These are phyloP conservation scores for Colletotrichum graminicola DNA, from an alignment of 2,329 filamentous ascomycete species.

Conservation along the genomic window DNA sequence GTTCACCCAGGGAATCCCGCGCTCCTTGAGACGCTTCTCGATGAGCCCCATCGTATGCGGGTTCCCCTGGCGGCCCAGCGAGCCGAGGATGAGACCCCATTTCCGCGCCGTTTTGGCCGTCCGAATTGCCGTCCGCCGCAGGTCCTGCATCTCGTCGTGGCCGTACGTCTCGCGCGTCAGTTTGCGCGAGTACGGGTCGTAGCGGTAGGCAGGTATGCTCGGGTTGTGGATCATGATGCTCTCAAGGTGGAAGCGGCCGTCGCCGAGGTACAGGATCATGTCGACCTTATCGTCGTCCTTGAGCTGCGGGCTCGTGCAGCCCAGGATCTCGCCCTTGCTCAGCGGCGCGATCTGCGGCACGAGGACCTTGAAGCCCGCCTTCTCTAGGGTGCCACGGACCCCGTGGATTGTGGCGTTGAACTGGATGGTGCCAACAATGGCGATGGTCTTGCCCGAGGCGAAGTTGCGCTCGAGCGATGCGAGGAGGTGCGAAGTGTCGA, in stretches of 20 bases:
- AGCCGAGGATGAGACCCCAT: constrained; percentile 96
- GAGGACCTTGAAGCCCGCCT: constrained; percentile 85
- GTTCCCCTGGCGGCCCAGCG: constrained; percentile 93
- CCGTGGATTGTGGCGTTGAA: constrained; percentile 98
- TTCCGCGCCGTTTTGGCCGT: constrained; percentile 82
- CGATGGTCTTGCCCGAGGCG: constrained; percentile 84
- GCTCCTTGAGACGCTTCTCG: constrained; percentile 78
- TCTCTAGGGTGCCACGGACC: constrained; percentile 80
- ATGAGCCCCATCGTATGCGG: constrained; percentile 91
- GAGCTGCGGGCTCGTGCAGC: constrained; percentile 91
- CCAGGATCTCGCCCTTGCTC: constrained; percentile 94
- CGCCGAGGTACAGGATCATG: constrained; percentile 88
- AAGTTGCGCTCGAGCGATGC: constrained; percentile 93
- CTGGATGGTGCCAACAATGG: constrained; percentile 96
- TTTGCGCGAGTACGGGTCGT: constrained; percentile 94
- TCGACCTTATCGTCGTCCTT: constrained; percentile 72
- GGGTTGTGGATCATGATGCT: constrained; percentile 99
- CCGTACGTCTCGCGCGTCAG: constrained; percentile 93
- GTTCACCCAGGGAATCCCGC: constrained; percentile 85
- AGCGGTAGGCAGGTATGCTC: constrained; percentile 88
- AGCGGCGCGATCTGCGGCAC: constrained; percentile 94
- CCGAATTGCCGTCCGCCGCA: constrained; percentile 82
- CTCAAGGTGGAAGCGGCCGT: constrained; percentile 95
- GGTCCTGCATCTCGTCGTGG: constrained; percentile 88
- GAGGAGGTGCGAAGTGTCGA: constrained; percentile 89